phyloP scores from a whole-genome alignment of 306 rosid genomes.

The Acacia melanoxylon region DNA sequence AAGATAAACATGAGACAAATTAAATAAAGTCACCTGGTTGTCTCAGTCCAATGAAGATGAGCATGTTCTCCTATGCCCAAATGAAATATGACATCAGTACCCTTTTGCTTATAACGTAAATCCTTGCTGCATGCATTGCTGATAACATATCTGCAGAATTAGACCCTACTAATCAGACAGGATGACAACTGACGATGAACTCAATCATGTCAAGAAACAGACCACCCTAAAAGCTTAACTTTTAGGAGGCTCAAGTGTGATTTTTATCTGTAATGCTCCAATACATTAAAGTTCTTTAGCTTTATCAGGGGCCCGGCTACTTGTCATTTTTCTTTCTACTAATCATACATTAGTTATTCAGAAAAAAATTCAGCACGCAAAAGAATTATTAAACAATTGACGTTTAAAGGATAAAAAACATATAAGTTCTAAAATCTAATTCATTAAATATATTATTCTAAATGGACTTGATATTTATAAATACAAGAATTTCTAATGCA shows the following conservation, averaged over 20 bases:
- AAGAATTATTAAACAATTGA: not conserved
- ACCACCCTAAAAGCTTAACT: not conserved
- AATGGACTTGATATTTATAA: not conserved
- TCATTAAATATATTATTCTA: not conserved
- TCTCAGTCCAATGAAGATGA: conserved; percentile 92
- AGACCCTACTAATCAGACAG: conserved; percentile 29
- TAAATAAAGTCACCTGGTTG: conserved; percentile 51
- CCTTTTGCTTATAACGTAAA: conserved; percentile 82
- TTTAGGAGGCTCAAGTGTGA: not conserved
- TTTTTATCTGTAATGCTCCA: not conserved
- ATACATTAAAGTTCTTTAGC: not conserved
- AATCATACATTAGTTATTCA: not conserved
- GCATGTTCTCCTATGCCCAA: conserved; percentile 73
- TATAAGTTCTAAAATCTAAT: not conserved
- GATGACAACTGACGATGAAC: not conserved
- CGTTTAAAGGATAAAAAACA: not conserved
- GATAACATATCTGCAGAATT: conserved; percentile 73
- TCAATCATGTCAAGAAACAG: not conserved
- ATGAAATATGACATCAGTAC: conserved; percentile 60
- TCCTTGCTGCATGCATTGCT: conserved; percentile 93
- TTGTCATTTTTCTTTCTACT: not conserved
- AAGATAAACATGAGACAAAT: not conserved
- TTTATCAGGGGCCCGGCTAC: not conserved
- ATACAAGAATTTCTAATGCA: not conserved
- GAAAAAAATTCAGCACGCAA: not conserved